These are phyloP conservation scores for Phellopilus nigrolimitatus DNA, from an alignment of 1,284 basidiomycete species.

Conservation along the genomic window DNA sequence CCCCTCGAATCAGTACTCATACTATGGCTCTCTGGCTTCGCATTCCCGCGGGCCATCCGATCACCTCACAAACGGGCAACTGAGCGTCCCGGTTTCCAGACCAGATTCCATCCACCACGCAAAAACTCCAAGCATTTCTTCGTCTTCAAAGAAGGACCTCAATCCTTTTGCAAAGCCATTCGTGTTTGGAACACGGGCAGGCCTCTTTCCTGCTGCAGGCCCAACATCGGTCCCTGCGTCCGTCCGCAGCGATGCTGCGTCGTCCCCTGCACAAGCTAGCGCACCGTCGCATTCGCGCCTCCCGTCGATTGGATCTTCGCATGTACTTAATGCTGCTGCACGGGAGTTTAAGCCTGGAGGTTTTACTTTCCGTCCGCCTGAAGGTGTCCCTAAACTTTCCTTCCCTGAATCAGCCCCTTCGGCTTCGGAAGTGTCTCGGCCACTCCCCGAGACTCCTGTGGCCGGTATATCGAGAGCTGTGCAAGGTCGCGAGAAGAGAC, in stretches of 20 bases:
- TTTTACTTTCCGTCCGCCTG: slow-evolving; percentile 70
- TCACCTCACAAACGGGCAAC: slow-evolving; percentile 26
- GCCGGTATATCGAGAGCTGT: slow-evolving; percentile 30
- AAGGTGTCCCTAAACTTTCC: slow-evolving; percentile 55
- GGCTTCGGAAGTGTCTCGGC: slow-evolving; percentile 26
- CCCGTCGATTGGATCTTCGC: slow-evolving; percentile 49
- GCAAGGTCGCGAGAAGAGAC: slow-evolving; percentile 76
- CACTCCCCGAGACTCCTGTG: slow-evolving; percentile 31
- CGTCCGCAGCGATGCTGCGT: slow-evolving; percentile 23
- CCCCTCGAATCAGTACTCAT: slow-evolving; percentile 54
- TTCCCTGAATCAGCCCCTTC: slow-evolving; percentile 33
- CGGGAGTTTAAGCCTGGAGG: slow-evolving; percentile 71
- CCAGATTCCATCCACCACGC: slow-evolving; percentile 23
- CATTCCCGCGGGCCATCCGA: slow-evolving; percentile 56
- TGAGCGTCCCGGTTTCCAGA: slow-evolving; percentile 19
- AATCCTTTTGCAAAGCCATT: slow-evolving; percentile 80
- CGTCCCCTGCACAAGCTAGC: slow-evolving; percentile 35
- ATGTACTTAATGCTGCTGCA: slow-evolving; percentile 68
- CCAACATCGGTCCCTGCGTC: slow-evolving; percentile 27
- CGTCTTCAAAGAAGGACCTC: slow-evolving; percentile 38
- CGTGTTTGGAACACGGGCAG: slow-evolving; percentile 50
- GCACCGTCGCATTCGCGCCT: slow-evolving; percentile 47
- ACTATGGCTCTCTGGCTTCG: slow-evolving; percentile 54
- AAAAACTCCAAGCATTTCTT: slow-evolving; percentile 23
- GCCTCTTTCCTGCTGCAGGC: slow-evolving; percentile 15